A percentile compares a stretch with the other conserved stretches of the same genome.
Conservation (phyloP, 352 stramenopile species). For the Hyaloperonospora arabidopsidis region DNA sequence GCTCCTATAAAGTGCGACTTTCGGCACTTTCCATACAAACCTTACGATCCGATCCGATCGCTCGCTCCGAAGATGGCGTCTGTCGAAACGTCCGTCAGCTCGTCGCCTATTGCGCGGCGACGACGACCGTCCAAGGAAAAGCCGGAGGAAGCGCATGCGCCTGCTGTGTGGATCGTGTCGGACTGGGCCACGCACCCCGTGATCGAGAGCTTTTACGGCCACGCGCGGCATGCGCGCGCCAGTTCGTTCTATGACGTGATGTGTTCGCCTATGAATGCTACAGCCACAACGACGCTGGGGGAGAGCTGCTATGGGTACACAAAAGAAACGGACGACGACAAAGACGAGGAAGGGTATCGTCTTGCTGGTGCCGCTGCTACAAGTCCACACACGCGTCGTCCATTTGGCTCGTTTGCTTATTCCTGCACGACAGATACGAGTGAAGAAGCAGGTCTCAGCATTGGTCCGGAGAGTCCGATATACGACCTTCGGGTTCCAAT, state of each 20-base stretch:
- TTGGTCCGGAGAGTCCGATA: conserved; percentile 18
- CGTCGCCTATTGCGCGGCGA: conserved; percentile 6
- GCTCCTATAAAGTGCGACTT: no score
- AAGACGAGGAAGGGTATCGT: conserved; percentile 11
- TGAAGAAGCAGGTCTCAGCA: conserved; percentile 30
- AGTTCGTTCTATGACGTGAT: conserved; percentile 83
- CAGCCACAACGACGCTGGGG: conserved; percentile 49
- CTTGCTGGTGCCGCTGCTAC: neutral
- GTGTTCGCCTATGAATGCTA: conserved; percentile 57
- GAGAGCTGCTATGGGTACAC: conserved; percentile 53
- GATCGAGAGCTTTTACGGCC: conserved; percentile 76
- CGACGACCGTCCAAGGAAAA: conserved; percentile 14
- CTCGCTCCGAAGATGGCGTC: conserved; percentile 5
- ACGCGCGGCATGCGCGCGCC: conserved; percentile 31
- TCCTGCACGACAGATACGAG: conserved; percentile 68
- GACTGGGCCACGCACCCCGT: conserved; percentile 69
- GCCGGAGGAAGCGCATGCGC: conserved; percentile 28
- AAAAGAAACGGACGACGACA: conserved; percentile 12
- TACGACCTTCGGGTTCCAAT: conserved; percentile 17
- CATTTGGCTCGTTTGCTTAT: conserved; percentile 52
- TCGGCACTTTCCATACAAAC: no score
- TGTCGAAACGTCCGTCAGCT: conserved; percentile 4
- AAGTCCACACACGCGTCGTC: conserved; percentile 10
- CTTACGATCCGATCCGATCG: no score
- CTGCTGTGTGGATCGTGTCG: conserved; percentile 59